These are phyloP conservation scores for Oryza glumipatula DNA, from an alignment of 176 grass and related monocot species.

Conservation along the genomic window DNA sequence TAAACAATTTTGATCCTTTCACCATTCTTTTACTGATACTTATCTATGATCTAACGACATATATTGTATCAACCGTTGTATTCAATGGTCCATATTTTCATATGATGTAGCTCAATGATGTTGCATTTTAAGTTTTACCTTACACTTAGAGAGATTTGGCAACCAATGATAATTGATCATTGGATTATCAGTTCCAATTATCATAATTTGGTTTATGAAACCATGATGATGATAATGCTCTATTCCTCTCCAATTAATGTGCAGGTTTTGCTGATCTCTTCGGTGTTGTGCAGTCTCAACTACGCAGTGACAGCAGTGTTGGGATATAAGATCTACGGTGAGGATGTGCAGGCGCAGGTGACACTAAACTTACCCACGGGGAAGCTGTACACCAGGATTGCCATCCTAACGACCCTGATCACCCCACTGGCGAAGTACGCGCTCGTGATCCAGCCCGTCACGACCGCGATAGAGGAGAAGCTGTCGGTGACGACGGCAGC, in stretches of 20 bases:
- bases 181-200: not conserved
- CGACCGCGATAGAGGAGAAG: conserved; percentile 45
- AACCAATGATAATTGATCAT: not conserved
- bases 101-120: no score
- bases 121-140: no score
- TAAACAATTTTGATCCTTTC: no score
- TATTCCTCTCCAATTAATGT: not conserved
- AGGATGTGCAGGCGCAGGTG: conserved; percentile 51
- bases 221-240: not conserved
- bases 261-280: conserved; percentile 55
- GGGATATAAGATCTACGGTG: conserved; percentile 60
- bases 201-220: not conserved
- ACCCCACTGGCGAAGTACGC: conserved; percentile 65
- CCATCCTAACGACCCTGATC: conserved; percentile 61
- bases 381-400: conserved; percentile 56
- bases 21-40: no score
- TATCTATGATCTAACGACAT: no score
- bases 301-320: conserved; percentile 56
- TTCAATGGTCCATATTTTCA: no score
- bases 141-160: no score
- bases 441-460: conserved; percentile 57
- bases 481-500: not conserved
- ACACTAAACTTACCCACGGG: conserved; percentile 62
- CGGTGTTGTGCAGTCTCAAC: conserved; percentile 56
- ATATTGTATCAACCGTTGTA: no score